Evolutionary conservation across 495 filamentous ascomycete species (phyloP), one percentile per base, ranked within the genome.

Genomic region (Polyplosphaeria fusca): DNA sequence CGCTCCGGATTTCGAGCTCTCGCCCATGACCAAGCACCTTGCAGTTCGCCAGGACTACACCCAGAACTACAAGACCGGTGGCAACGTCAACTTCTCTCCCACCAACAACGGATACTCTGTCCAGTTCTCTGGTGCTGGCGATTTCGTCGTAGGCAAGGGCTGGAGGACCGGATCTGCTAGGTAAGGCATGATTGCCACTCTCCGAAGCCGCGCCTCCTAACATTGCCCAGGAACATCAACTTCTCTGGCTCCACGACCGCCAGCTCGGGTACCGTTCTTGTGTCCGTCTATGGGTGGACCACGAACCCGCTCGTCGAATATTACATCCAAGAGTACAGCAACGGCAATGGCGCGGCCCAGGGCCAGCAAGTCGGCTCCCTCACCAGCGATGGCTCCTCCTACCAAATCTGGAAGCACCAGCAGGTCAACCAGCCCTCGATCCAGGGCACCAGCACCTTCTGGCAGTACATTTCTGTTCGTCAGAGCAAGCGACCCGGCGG

Each of bases 31-130:
- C 70, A n/a, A 74, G 74, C 67, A 75, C 26, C 54, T 58, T n/a
- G 25, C 26, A 11, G 23, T 24, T 23, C 54, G 54, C 32, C 44
- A 80, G 54, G 80, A 79, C 55, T 84, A 75, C 68, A 83, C 79
- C 69, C 85, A 78, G 60, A 80, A 76, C 27, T 84, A 81, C 76
- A 84, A 79, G 78, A 83, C 80, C 44, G 76, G 84, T 37, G 77
- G 77, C 3, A 72, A 67, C 41, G 76, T 72, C 11, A 70, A 68
- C 52, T 75, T 83, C 7, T 69, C 61, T 26, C 85, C 82, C 63
- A 78, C 75, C 64, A 85, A 84, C 60, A 78, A 75, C 38, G 63
- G 73, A 42, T 85, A 84, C 73, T 77, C 71, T 40, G 73, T 80
- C 11, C 74, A 50, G n/a, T 85, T 81, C 79, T 60, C 55, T 16